Base-by-base conservation (phyloP, 2,329 filamentous ascomycete genomes). In the Dothistroma septosporum region DNA sequence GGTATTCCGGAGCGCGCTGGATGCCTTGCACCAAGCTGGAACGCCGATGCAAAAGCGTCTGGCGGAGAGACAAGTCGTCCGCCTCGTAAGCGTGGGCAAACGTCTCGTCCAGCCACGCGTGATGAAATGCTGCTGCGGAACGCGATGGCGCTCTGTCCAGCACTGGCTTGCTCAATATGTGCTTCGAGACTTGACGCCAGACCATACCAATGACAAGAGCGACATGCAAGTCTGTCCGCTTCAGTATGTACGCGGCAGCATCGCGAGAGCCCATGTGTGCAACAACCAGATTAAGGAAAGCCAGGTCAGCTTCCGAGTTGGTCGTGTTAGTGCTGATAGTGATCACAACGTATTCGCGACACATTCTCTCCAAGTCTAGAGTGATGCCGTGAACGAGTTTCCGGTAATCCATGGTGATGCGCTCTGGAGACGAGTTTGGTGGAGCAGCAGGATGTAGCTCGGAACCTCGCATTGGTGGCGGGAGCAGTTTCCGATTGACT, bases 201-300 rank as follows among this genome's bases (percentile, higher is more conserved):
- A 61, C 41, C 37, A 63, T 47, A 28, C 61, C 58, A 28, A 46
- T 46, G 14, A 63, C 24, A 9, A 63, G 55, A 12, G 61, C 21
- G 11, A 48, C 46, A 19, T 63, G 61, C 41, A 63, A 19, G 28
- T 61, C 53, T n/a, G n/a, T 19, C 16, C 31, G 41, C 35, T 58
- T 24, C 19, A 57, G 35, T 32, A 61, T 41, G 33, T 35, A 10
- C 31, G 41, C 46, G n/a, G 57, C 50, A 7, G 59, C 61, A 8
- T 58, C 53, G 44, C 28, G 24, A 19, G 53, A 59, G 32, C 57
- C 57, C 49, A 59, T 46, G n/a, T 61, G 60, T 37, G 21, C 44
- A 19, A 37, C 37, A 2, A 53, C 57, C 21, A 59, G 53, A 22
- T 56, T 46, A 8, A 59, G 28, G 33, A 61, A 61, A 16, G 53